phyloP scores from a whole-genome alignment of 83 land plant genomes.

The Picea mariana region DNA sequence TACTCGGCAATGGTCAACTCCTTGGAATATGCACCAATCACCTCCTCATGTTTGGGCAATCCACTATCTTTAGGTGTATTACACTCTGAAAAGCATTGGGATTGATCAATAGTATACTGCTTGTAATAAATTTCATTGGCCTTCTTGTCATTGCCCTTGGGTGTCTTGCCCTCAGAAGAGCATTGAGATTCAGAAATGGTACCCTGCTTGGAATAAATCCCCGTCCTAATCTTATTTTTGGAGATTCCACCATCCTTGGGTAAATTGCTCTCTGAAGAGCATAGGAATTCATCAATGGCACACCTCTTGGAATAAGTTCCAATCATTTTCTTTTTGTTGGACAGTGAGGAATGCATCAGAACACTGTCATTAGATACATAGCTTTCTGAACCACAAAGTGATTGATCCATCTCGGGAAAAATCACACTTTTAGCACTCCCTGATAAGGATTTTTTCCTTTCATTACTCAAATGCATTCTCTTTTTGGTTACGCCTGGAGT shows the following conservation, averaged over 20 bases:
- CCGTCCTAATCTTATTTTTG: background rate
- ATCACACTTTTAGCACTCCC: conserved; percentile 29
- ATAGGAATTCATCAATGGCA: background rate
- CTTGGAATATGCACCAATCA: background rate
- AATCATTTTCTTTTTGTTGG: background rate
- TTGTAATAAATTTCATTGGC: background rate
- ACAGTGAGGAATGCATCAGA: background rate
- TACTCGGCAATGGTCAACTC: too few relatives aligned
- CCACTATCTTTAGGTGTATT: background rate
- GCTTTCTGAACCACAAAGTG: background rate
- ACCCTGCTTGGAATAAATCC: background rate
- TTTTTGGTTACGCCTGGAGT: background rate
- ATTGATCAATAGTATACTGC: background rate
- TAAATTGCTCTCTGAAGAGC: background rate
- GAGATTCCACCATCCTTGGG: background rate
- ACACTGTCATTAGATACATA: conserved; percentile 17
- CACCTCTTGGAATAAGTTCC: background rate
- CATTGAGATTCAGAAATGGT: conserved; percentile 7
- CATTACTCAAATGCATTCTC: conserved; percentile 2
- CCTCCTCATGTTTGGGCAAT: too few relatives aligned
- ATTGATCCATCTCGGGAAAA: conserved; percentile 18
- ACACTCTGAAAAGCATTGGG: background rate
- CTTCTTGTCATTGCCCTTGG: background rate
- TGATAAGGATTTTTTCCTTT: conserved; percentile 18
- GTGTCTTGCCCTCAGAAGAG: background rate